These are phyloP conservation scores for Globisporangium abappressorium DNA, from an alignment of 352 stramenopile species.

Conservation along the genomic window DNA sequence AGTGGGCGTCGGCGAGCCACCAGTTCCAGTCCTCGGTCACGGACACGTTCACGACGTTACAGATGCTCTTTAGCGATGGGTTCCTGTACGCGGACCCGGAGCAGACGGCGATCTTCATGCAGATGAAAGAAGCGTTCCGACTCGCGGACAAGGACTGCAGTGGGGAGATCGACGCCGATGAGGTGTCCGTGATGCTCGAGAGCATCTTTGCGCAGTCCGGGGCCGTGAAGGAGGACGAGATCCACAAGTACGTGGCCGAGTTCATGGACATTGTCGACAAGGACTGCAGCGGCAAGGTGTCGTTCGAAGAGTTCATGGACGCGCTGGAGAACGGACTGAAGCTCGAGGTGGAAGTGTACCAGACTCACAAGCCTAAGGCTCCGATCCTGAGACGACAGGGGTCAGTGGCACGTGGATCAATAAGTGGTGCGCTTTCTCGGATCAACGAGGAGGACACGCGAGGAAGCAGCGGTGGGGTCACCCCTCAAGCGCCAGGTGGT, in stretches of 20 bases:
- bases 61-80: slow-evolving; percentile 67
- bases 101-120: slow-evolving; percentile 83
- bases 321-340: slow-evolving; percentile 74
- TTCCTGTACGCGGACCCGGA: slow-evolving; percentile 79
- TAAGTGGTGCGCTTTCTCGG: slow-evolving; percentile 25
- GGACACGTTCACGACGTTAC: slow-evolving; percentile 70
- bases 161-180: slow-evolving; percentile 75
- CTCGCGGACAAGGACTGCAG: slow-evolving; percentile 77
- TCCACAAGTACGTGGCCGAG: slow-evolving; percentile 64
- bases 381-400: slow-evolving; percentile 19
- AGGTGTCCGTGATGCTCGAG: slow-evolving; percentile 73
- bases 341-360: slow-evolving; percentile 75
- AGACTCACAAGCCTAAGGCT: slow-evolving; percentile 29
- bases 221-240: slow-evolving; percentile 67
- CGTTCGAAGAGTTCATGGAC: slow-evolving; percentile 81
- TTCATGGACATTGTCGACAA: slow-evolving; percentile 77
- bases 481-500: slow-evolving; percentile 15
- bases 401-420: slow-evolving; percentile 13
- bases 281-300: slow-evolving; percentile 65
- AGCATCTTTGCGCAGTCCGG: slow-evolving; percentile 76
- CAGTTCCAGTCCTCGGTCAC: slow-evolving; percentile 49
- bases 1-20: slow-evolving; percentile 50
- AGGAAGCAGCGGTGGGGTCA: slow-evolving; percentile 14
- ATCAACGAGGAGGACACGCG: slow-evolving; percentile 39
- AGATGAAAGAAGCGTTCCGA: slow-evolving; percentile 85